These are phyloP conservation scores for Solanum acaule DNA, from an alignment of 257 asterid species.

Conservation along the genomic window DNA sequence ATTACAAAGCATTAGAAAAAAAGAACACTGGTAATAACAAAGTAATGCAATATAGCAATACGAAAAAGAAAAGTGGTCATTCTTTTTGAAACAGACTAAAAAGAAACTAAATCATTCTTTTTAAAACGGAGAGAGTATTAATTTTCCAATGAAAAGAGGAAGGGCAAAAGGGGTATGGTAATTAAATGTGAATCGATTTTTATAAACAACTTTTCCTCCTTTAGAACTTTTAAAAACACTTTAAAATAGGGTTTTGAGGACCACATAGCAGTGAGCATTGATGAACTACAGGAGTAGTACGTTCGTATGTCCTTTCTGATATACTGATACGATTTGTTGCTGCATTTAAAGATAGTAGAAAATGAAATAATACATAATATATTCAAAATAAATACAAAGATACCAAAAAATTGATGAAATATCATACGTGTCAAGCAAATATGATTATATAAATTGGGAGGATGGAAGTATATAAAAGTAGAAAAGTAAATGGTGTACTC, in stretches of 20 bases:
- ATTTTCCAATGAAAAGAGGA: not conserved
- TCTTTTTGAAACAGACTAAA: too few relatives aligned
- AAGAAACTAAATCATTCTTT: too few relatives aligned
- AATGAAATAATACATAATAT: not conserved
- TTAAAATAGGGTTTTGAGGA: not conserved
- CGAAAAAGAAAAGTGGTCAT: too few relatives aligned
- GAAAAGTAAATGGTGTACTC: not conserved
- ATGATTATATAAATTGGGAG: not conserved
- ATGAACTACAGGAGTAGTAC: not conserved
- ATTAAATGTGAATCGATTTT: not conserved
- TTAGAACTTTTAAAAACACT: not conserved
- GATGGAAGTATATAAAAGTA: not conserved
- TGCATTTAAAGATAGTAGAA: not conserved
- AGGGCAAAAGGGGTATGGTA: not conserved
- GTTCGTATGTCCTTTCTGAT: not conserved
- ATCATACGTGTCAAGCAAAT: not conserved
- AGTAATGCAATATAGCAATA: not conserved
- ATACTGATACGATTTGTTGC: not conserved
- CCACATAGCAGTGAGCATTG: not conserved
- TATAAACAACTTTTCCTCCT: not conserved
- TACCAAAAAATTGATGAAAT: not conserved
- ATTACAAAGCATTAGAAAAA: not conserved
- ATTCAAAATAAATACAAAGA: not conserved
- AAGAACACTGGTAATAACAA: not conserved
- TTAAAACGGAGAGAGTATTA: too few relatives aligned